These are phyloP conservation scores for Corinectria fuckeliana DNA, from an alignment of 2,329 filamentous ascomycete species.

Conservation along the genomic window DNA sequence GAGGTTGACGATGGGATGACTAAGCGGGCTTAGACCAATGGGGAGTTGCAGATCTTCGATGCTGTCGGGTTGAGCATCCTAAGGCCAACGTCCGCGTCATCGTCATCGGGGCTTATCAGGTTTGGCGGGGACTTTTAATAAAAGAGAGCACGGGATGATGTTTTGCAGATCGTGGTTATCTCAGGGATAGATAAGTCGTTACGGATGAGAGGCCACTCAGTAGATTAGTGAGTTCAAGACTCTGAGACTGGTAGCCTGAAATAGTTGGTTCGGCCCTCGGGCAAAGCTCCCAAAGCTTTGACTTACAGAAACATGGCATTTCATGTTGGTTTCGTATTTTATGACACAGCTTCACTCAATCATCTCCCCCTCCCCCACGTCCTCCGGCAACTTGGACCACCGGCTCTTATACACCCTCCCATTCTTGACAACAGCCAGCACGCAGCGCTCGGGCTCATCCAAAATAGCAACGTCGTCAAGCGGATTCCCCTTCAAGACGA, in stretches of 20 bases:
- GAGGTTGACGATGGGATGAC: constrained; percentile 26
- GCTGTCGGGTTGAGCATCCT: constrained; percentile 10
- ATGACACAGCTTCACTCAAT: neutral
- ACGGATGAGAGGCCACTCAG: neutral
- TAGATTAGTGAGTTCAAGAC: neutral
- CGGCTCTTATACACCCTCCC: constrained; percentile 41
- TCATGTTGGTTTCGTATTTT: no score
- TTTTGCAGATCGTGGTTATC: neutral
- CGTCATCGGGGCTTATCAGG: constrained; percentile 1
- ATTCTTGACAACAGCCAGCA: constrained; percentile 61
- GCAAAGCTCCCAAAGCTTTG: no score
- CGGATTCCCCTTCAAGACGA: constrained; percentile 58
- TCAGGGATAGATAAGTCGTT: neutral
- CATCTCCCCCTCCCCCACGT: neutral
- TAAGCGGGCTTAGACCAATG: constrained; percentile 33
- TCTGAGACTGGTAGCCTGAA: neutral
- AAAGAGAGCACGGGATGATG: neutral
- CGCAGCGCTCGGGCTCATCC: constrained; percentile 51
- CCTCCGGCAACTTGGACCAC: constrained; percentile 26
- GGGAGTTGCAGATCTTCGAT: constrained; percentile 9
- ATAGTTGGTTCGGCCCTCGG: neutral
- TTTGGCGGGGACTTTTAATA: neutral
- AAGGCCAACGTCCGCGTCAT: constrained; percentile 7
- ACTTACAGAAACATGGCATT: no score
- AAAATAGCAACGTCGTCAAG: constrained; percentile 59